phyloP scores from a whole-genome alignment of 495 filamentous ascomycete species.

The Daldinia bambusicola region DNA sequence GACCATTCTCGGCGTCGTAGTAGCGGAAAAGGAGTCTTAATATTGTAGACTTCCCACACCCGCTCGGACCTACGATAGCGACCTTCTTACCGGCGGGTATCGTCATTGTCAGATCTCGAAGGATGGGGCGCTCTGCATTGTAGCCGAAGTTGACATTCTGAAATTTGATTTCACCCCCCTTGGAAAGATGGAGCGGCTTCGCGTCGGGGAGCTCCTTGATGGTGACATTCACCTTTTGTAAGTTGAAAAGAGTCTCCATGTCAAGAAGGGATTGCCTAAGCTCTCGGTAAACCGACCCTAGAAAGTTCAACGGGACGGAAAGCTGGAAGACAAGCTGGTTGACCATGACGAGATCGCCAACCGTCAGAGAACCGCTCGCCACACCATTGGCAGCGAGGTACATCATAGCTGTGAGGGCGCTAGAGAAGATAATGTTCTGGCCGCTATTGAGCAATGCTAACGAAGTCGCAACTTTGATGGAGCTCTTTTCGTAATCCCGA shows the following conservation, averaged over 20 bases:
- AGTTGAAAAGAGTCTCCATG: slow-evolving; percentile 98
- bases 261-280: slow-evolving; percentile 92
- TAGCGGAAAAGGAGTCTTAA: slow-evolving; percentile 91
- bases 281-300: slow-evolving; percentile 95
- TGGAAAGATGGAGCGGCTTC: slow-evolving; percentile 72
- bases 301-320: slow-evolving; percentile 93
- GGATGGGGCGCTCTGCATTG: slow-evolving; percentile 83
- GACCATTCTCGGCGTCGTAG: slow-evolving; percentile 88
- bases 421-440: slow-evolving; percentile 98
- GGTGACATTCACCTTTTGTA: slow-evolving; percentile 96
- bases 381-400: slow-evolving; percentile 92
- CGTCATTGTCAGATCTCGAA: slow-evolving; percentile 83
- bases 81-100: slow-evolving; percentile 97
- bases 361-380: slow-evolving; percentile 78
- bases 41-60: slow-evolving; percentile 96
- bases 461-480: slow-evolving; percentile 95
- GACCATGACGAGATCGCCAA: slow-evolving; percentile 98
- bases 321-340: slow-evolving; percentile 99
- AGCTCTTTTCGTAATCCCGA: slow-evolving; percentile 86
- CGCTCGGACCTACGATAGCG: slow-evolving; percentile 93
- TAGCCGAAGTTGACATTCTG: slow-evolving; percentile 97
- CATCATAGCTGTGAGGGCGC: slow-evolving; percentile 97
- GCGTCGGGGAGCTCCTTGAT: slow-evolving; percentile 81
- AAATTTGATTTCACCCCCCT: slow-evolving; percentile 89
- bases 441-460: slow-evolving; percentile 94